These are phyloP conservation scores for Orbilia quercus DNA, from an alignment of 2,329 filamentous ascomycete species.

Conservation along the genomic window DNA sequence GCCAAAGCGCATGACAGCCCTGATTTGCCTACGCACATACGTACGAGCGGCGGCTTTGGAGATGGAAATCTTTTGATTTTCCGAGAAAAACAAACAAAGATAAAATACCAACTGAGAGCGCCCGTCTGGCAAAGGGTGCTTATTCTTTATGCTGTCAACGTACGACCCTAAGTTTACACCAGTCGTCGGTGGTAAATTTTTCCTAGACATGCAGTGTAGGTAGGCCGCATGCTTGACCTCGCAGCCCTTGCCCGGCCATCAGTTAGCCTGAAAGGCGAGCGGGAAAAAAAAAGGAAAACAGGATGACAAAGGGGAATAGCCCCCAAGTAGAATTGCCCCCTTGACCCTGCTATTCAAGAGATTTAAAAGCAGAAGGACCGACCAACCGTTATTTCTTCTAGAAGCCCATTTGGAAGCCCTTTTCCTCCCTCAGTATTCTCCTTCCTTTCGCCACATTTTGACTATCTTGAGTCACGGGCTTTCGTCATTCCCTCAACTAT, in stretches of 20 bases:
- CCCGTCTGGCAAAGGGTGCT: slow-evolving; percentile 12
- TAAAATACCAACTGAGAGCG: neutral
- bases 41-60: neutral
- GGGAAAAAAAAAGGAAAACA: slow-evolving; percentile 43
- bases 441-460: slow-evolving; percentile 55
- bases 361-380: slow-evolving; percentile 56
- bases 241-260: slow-evolving; percentile 43
- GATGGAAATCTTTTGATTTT: neutral
- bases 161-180: slow-evolving; percentile 13
- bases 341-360: slow-evolving; percentile 30
- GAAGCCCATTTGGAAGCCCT: slow-evolving; percentile 55
- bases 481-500: slow-evolving; percentile 39
- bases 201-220: slow-evolving; percentile 45
- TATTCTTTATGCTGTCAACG: slow-evolving; percentile 8
- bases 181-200: slow-evolving; percentile 25
- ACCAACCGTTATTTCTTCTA: slow-evolving; percentile 54
- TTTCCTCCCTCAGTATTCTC: slow-evolving; percentile 29
- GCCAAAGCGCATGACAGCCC: slow-evolving; percentile 32
- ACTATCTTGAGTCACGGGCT: slow-evolving; percentile 41
- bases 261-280: slow-evolving; percentile 48
- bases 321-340: slow-evolving; percentile 27
- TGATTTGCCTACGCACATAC: neutral
- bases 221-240: slow-evolving; percentile 32
- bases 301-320: slow-evolving; percentile 49
- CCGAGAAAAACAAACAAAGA: slow-evolving; percentile 12